Percentiles rank a stretch among this genome's conserved stretches.
These are phyloP conservation scores for Penicillium coffeae DNA, from an alignment of 495 filamentous ascomycete genomes.

Conservation along the genomic window DNA sequence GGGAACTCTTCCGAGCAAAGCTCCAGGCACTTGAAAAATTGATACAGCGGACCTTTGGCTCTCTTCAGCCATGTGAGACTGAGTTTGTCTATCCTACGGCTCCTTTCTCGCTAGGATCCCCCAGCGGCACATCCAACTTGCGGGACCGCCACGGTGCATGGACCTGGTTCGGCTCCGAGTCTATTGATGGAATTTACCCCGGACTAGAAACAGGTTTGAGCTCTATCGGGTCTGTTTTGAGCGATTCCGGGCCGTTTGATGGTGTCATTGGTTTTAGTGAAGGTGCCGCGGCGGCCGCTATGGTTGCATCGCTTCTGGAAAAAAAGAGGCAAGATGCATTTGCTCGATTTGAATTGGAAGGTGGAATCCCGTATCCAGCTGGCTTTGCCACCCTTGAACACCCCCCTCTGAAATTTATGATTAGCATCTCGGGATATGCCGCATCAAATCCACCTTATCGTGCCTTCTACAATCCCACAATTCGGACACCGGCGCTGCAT, in stretches of 20 bases:
- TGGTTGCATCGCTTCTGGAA: slow-evolving; percentile 9
- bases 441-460: slow-evolving; percentile 4
- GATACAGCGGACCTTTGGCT: neutral
- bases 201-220: neutral
- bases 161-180: slow-evolving; percentile 5
- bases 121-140: neutral
- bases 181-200: neutral
- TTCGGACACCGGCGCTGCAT: slow-evolving; percentile 5
- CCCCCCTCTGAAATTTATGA: slow-evolving; percentile 3
- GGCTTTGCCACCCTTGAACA: neutral
- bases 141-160: slow-evolving; percentile 6
- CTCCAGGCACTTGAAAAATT: slow-evolving; percentile 7
- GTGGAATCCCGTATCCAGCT: slow-evolving; percentile 5
- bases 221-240: slow-evolving; percentile 2
- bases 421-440: slow-evolving; percentile 4
- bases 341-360: neutral
- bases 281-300: slow-evolving; percentile 13
- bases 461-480: slow-evolving; percentile 2
- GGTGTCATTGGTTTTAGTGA: slow-evolving; percentile 34
- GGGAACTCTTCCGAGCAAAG: slow-evolving; percentile 10
- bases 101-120: neutral
- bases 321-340: neutral
- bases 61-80: too few relatives aligned
- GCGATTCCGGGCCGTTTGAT: slow-evolving; percentile 31
- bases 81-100: slow-evolving; percentile 8